Evolutionary conservation across 129 eudicot genomes (phyloP).

Genomic region (Dittrichia graveolens): DNA sequence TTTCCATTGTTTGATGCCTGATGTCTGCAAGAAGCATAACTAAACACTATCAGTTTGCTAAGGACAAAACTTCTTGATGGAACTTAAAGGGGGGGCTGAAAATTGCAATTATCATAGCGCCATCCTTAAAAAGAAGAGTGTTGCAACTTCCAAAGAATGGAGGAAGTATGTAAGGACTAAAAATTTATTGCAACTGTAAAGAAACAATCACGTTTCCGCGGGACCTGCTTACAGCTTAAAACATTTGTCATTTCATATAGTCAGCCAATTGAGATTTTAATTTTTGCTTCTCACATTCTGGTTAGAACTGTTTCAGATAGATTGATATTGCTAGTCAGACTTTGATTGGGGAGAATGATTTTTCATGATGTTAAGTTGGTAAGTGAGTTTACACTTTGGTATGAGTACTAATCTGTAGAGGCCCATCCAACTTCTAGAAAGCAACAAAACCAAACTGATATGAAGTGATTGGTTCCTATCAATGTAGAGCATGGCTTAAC

Average conservation of each 20-base stretch:
- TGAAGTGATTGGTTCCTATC: neutral
- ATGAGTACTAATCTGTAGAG: neutral
- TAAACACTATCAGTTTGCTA: neutral
- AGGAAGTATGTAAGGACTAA: neutral
- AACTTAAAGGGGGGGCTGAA: neutral
- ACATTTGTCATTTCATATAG: neutral
- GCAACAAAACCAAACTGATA: neutral
- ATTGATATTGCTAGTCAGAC: neutral
- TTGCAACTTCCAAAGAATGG: neutral
- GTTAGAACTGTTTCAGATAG: neutral
- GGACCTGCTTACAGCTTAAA: neutral
- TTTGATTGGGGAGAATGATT: neutral
- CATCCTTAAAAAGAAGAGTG: neutral
- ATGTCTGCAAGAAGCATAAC: conserved; percentile 53
- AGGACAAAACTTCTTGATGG: neutral
- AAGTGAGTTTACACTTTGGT: neutral
- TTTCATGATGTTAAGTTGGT: neutral
- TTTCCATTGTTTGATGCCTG: conserved; percentile 70
- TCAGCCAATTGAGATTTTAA: neutral
- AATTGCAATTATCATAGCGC: neutral
- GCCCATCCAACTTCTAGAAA: too few relatives aligned
- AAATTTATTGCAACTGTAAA: neutral
- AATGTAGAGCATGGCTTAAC: neutral
- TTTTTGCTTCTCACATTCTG: neutral
- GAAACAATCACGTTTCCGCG: neutral